A percentile compares a stretch with the other conserved stretches of the same genome.
These are phyloP conservation scores for Stachybotrys chartarum DNA, from an alignment of 2,329 filamentous ascomycete genomes.

Conservation along the genomic window DNA sequence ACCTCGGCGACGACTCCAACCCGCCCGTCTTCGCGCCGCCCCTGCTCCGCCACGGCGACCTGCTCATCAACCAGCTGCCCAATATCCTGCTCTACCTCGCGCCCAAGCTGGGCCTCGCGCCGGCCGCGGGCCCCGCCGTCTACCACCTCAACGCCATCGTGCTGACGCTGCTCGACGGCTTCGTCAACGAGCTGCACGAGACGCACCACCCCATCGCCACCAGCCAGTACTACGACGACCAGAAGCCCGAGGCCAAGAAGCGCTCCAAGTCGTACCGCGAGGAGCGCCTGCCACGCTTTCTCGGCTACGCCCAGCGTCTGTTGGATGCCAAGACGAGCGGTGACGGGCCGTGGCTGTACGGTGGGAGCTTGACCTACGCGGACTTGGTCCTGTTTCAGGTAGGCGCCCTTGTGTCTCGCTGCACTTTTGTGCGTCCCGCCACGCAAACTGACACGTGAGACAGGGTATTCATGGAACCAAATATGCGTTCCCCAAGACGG, in stretches of 20 bases:
- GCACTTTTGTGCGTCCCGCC: not conserved
- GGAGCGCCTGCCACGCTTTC: slow-evolving; percentile 62
- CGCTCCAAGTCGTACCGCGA: slow-evolving; percentile 51
- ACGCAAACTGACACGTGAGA: not conserved
- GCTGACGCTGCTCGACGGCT: slow-evolving; percentile 62
- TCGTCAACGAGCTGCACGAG: slow-evolving; percentile 67
- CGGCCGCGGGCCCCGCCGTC: slow-evolving; percentile 31
- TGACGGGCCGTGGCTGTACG: slow-evolving; percentile 59
- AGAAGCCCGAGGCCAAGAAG: slow-evolving; percentile 58
- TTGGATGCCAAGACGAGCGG: slow-evolving; percentile 47
- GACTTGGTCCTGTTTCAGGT: slow-evolving; percentile 66
- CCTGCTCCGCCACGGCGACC: slow-evolving; percentile 52
- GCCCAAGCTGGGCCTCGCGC: slow-evolving; percentile 48
- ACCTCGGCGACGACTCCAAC: slow-evolving; percentile 46
- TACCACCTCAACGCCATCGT: slow-evolving; percentile 56
- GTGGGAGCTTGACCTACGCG: slow-evolving; percentile 58
- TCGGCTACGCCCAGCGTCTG: slow-evolving; percentile 63
- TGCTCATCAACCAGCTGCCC: slow-evolving; percentile 62
- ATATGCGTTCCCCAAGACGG: slow-evolving; percentile 64
- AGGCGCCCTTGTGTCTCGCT: slow-evolving; percentile 13
- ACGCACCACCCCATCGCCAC: slow-evolving; percentile 64
- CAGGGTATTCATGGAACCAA: slow-evolving; percentile 49
- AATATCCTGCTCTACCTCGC: slow-evolving; percentile 69
- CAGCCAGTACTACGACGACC: slow-evolving; percentile 63
- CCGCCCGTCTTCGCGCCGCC: slow-evolving; percentile 62